Evolutionary conservation across 2,329 filamentous ascomycete genomes (phyloP), one percentile per base, ranked within the genome.

Genomic region (Penicillium olsonii): DNA sequence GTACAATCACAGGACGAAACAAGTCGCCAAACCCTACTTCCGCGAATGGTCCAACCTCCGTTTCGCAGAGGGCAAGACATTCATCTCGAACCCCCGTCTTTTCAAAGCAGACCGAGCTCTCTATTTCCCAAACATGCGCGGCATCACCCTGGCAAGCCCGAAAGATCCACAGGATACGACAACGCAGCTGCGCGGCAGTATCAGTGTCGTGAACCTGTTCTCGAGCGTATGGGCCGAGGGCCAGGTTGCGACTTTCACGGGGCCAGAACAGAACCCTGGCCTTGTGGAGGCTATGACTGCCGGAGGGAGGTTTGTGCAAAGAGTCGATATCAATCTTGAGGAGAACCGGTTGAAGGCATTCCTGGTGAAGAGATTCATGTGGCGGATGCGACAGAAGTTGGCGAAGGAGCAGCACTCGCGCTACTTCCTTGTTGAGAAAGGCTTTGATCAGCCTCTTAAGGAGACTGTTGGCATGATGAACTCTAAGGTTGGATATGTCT

Each of bases 111-210:
- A 95, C 33, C 81, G 85, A 43, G 87, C 92, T 5, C 82, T 96
- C 56, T 97, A 88, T 78, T 96, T 99, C 75, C 94, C 94, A 38
- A 99, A 99, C 73, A 78, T 99, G 50, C 83, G 82, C 68, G 94
- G 94, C 38, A 78, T 82, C 60, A 96, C 91, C 2, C 78, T 96
- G 24, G 74, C 82, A 46, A 84, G 83, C 59, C 74, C 74, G 42
- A 73, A 74, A 64, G 75, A 75, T 49, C 73, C 74, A 40, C 68
- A 77, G 37, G 84, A 95, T 72, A 96, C 92, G 2, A 96, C 92
- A 7, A 80, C 85, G 0, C 70, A 87, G 3, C 79, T 97, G 48
- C 74, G 78, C 40, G 89, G 88, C 50, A 88, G 84, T 66, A 80
- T 94, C 15, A 87, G 85, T 8, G 78, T 97, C 54, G 85, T 99